These are phyloP conservation scores for Penicillium manginii DNA, from an alignment of 495 filamentous ascomycete species.

Conservation along the genomic window DNA sequence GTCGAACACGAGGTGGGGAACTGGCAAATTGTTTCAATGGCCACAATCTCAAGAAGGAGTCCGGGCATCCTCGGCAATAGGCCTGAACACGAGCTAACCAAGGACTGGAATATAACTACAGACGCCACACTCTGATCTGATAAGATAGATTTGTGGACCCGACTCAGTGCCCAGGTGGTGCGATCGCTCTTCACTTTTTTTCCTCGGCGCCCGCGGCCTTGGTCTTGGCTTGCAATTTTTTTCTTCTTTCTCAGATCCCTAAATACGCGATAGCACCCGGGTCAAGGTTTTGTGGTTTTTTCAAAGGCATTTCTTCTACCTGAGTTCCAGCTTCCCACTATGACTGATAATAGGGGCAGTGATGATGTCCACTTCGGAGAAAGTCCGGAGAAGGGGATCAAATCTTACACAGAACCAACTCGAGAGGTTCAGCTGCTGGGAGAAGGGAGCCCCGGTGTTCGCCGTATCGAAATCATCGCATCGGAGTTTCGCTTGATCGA, in stretches of 20 bases:
- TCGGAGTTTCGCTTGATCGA: slow-evolving; percentile 39
- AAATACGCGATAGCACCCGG: not conserved
- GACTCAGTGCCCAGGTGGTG: slow-evolving; percentile 2
- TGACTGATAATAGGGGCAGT: not conserved
- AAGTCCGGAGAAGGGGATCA: slow-evolving; percentile 2
- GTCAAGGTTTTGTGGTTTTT: not conserved
- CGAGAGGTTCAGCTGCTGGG: slow-evolving; percentile 13
- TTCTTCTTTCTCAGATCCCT: slow-evolving; percentile 3
- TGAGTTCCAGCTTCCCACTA: not conserved
- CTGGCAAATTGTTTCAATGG: not conserved
- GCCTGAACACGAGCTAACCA: not conserved
- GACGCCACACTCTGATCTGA: slow-evolving; percentile 7
- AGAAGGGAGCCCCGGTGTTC: slow-evolving; percentile 45
- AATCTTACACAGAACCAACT: not conserved
- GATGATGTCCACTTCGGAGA: slow-evolving; percentile 1
- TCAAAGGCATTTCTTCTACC: not conserved
- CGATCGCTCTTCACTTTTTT: not conserved
- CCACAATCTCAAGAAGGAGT: not conserved
- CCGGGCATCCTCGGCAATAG: slow-evolving; percentile 2
- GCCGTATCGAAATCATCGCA: slow-evolving; percentile 48
- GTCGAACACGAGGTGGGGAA: slow-evolving; percentile 9
- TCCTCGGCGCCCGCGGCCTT: slow-evolving; percentile 1
- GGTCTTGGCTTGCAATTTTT: not conserved
- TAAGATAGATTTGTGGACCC: slow-evolving; percentile 17
- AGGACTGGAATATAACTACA: not conserved